A percentile compares a stretch with the other conserved stretches of the same genome.
Evolutionary conservation across 805 yeast genomes (phyloP).

Genomic region (Candida vartiovaarae): DNA sequence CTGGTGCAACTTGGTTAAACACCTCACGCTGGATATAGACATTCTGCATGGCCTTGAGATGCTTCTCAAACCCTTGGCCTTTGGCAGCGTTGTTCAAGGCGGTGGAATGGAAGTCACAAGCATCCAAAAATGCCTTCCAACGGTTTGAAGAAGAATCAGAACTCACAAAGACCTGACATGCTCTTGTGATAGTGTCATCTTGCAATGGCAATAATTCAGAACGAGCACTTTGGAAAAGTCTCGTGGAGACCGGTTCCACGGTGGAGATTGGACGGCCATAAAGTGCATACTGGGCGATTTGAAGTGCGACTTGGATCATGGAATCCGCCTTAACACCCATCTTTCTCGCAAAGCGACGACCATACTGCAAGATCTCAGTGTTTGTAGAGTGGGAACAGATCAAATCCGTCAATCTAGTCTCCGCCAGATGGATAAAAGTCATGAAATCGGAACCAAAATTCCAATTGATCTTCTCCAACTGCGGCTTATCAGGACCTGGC

Average conservation of each 20-base stretch:
- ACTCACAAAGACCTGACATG: slow-evolving; percentile 61
- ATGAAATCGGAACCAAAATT: slow-evolving; percentile 29
- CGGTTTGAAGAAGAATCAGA: slow-evolving; percentile 38
- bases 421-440: slow-evolving; percentile 66
- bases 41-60: slow-evolving; percentile 56
- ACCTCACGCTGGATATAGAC: slow-evolving; percentile 42
- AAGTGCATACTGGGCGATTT: slow-evolving; percentile 83
- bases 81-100: slow-evolving; percentile 44
- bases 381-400: slow-evolving; percentile 75
- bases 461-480: slow-evolving; percentile 28
- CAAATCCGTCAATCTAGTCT: slow-evolving; percentile 80
- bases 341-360: slow-evolving; percentile 66
- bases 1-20: slow-evolving; percentile 39
- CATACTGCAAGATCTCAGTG: slow-evolving; percentile 68
- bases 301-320: slow-evolving; percentile 83
- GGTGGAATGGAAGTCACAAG: slow-evolving; percentile 45
- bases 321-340: slow-evolving; percentile 87
- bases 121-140: slow-evolving; percentile 42
- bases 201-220: slow-evolving; percentile 66
- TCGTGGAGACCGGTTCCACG: slow-evolving; percentile 81
- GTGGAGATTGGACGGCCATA: slow-evolving; percentile 88
- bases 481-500: slow-evolving; percentile 10
- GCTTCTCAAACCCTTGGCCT: slow-evolving; percentile 70
- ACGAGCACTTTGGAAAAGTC: slow-evolving; percentile 60
- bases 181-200: slow-evolving; percentile 39